Evolutionary conservation across 78 protist genomes (phyloP).

Genomic region (Dictyostelium brefeldianum): DNA sequence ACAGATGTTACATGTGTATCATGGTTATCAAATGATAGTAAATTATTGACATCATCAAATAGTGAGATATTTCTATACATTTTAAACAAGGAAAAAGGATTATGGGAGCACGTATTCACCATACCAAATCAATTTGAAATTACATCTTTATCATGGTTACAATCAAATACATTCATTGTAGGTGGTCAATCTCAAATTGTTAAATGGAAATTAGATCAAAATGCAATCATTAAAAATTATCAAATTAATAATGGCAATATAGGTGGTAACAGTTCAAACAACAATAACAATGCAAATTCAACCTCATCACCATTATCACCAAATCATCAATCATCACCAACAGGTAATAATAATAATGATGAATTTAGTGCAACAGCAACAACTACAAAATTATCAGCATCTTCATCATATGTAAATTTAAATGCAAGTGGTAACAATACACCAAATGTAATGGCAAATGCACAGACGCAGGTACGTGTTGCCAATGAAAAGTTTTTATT

Average conservation of each 20-base stretch:
- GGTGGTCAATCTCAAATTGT: slow-evolving; percentile 34
- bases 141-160: slow-evolving; percentile 52
- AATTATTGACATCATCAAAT: slow-evolving; percentile 22
- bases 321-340: neutral
- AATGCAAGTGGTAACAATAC: slow-evolving; percentile 14
- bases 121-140: slow-evolving; percentile 58
- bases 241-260: neutral
- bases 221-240: slow-evolving; percentile 30
- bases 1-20: slow-evolving; percentile 42
- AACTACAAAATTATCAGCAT: neutral
- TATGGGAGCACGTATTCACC: slow-evolving; percentile 50
- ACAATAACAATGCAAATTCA: neutral
- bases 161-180: slow-evolving; percentile 43
- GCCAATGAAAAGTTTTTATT: slow-evolving; percentile 14
- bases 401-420: neutral
- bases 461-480: neutral
- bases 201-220: slow-evolving; percentile 61
- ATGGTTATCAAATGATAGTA: slow-evolving; percentile 28
- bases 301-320: neutral
- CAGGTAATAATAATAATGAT: neutral
- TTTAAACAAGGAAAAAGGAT: neutral
- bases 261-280: neutral
- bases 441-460: neutral
- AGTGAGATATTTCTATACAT: slow-evolving; percentile 34
- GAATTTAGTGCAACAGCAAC: slow-evolving; percentile 16